A percentile compares a stretch with the other conserved stretches of the same genome.
phyloP scores from a whole-genome alignment of 176 grass and related monocot genomes.

The Hordeum vulgare region DNA sequence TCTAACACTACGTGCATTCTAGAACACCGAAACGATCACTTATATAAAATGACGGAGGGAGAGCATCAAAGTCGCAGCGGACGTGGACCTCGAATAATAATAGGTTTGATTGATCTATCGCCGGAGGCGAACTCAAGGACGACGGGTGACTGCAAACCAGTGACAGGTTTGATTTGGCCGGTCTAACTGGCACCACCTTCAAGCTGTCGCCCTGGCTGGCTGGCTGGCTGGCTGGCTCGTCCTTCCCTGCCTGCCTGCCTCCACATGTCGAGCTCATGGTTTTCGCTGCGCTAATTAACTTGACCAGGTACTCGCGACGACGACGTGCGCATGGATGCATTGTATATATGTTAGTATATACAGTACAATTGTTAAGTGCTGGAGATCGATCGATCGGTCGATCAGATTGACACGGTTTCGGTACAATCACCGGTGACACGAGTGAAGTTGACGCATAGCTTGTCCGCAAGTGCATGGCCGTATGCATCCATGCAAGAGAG shows the following conservation, averaged over 20 bases:
- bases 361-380: background rate
- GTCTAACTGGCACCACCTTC: background rate
- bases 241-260: background rate
- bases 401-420: background rate
- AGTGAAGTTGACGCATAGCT: background rate
- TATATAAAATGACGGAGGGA: background rate
- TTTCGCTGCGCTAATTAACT: background rate
- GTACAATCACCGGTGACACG: background rate
- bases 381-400: background rate
- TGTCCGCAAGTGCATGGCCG: background rate
- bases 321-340: background rate
- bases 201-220: background rate
- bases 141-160: background rate
- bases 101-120: background rate
- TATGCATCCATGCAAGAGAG: background rate
- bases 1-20: background rate
- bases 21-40: background rate
- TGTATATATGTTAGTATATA: too few relatives aligned
- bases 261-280: constrained; percentile 29
- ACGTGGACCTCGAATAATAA: background rate
- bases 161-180: background rate
- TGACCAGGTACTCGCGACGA: constrained; percentile 35
- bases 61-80: background rate
- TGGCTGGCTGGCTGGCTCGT: background rate
- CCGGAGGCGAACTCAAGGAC: background rate